Evolutionary conservation across 768 basidiomycete genomes (phyloP), one percentile per base, ranked within the genome.

Genomic region (Lentinula edodes): DNA sequence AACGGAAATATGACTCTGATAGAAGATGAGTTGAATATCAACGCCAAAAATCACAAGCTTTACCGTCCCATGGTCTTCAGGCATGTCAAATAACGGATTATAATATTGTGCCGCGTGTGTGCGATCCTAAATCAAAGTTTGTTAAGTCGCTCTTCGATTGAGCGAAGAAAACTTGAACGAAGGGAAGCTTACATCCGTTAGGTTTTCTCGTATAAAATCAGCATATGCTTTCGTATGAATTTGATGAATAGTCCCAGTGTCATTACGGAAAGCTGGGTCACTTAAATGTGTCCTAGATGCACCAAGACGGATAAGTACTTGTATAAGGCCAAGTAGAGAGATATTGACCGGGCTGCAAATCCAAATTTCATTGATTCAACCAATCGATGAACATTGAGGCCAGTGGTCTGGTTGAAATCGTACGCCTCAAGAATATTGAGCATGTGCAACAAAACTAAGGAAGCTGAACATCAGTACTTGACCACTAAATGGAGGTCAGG

Each of bases 381-480:
- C 5, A 91, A 70, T 51, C 95, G 80, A 71, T 98, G 97, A 2
- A 83, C 78, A 64, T 86, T 90, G 15, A 93, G 70, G 0, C 80
- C 78, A n/a, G 80, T 86, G 64, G 78, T 72, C 50, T 84, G 84
- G 28, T 76, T 74, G 16, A 80, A 65, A 38, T 83, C 72, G 68
- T 83, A 98, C n/a, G 81, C 79, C 69, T 97, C 95, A 51, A 96
- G 75, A 18, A 95, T 71, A 69, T 98, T 97, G n/a, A 98, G 76
- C 81, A 98, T 90, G 69, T 93, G 90, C 43, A 97, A 75, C 45
- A 98, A 75, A n/a, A 91, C 91, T 79, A 34, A 20, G 18, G 20
- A 13, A 59, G 41, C 58, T 48, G 57, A 48, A 62, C 41, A 13
- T 23, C 60, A 48, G 35, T 36, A 52, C 50, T 15, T 16, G 36